Base-by-base conservation (phyloP, 345 rosid genomes). In the Moringa oleifera region DNA sequence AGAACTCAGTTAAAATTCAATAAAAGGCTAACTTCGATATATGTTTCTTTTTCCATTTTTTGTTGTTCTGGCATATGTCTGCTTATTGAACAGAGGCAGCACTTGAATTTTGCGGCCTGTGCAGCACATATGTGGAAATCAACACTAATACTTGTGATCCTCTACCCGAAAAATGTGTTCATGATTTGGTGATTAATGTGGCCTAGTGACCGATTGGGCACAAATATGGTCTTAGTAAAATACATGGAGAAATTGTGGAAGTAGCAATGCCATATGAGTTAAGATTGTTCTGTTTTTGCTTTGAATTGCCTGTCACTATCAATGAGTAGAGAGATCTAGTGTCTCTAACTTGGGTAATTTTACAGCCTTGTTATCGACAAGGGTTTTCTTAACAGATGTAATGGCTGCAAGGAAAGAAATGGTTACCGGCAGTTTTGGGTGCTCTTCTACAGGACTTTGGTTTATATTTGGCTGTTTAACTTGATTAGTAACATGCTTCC, bases 11-110 rank as follows among this genome's bases (percentile, higher is more conserved):
- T 52, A 41, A 19, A 19, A 46, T 62, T 52, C 66, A 57, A 61
- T 65, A 52, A 65, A 62, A 70, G 57, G 69, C 65, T 66, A 64
- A 53, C 58, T 25, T 60, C 23, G 6, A 4, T 4, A 41, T 1
- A 9, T 41, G 33, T 53, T 62, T 53, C 23, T 33, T 4, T 41
- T 20, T 10, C 47, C 51, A 25, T 25, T 31, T 56, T 7, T 41
- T 41, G 6, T 7, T 4, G 47, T 41, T 4, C 9, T 41, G 12
- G 37, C 6, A 41, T 41, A 16, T 15, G 1, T 41, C 47, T 5
- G 1, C 47, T 41, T 41, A 11, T 4, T 41, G 1, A 41, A 1
- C 47, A 41, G 47, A 41, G 47, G 47, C 6, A 41, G 13, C 9
- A 41, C 6, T 5, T 41, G 16, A 33, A 41, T 41, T 41, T 41